phyloP scores from a whole-genome alignment of 2,329 filamentous ascomycete species.

The Cytospora leucostoma region DNA sequence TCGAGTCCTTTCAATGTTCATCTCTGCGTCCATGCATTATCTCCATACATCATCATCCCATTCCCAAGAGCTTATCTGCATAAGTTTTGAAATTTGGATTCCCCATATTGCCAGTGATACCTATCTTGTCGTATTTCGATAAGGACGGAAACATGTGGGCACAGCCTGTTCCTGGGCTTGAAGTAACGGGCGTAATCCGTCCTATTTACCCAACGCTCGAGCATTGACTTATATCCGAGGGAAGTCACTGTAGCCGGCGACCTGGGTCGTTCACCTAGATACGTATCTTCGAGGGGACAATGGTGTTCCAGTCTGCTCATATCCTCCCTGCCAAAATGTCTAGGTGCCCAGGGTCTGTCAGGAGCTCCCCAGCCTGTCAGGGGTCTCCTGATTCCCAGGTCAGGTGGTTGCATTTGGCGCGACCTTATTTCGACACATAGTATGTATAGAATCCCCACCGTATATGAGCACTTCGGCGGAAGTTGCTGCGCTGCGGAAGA shows the following conservation, averaged over 20 bases:
- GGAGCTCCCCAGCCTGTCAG: constrained; percentile 1
- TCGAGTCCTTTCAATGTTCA: neutral
- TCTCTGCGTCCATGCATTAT: neutral
- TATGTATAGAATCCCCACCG: neutral
- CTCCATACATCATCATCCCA: neutral
- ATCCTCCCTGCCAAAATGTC: constrained; percentile 6
- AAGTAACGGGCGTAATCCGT: neutral
- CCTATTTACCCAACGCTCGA: neutral
- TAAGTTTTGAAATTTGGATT: too few species aligned
- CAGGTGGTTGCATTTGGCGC: neutral
- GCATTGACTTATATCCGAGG: neutral
- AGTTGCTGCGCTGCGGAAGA: neutral
- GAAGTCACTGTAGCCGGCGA: neutral
- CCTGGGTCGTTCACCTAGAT: neutral
- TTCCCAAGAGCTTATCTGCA: neutral
- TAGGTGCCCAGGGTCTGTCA: neutral
- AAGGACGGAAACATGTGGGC: too few species aligned
- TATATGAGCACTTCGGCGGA: neutral
- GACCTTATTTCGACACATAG: neutral
- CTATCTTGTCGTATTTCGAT: too few species aligned
- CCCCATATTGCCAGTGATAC: too few species aligned
- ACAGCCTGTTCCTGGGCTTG: neutral
- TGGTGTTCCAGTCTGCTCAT: neutral
- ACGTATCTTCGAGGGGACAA: neutral
- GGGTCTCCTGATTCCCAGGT: constrained; percentile 14